Evolutionary conservation across 495 filamentous ascomycete genomes (phyloP).

Genomic region (Talaromyces borbonicus): DNA sequence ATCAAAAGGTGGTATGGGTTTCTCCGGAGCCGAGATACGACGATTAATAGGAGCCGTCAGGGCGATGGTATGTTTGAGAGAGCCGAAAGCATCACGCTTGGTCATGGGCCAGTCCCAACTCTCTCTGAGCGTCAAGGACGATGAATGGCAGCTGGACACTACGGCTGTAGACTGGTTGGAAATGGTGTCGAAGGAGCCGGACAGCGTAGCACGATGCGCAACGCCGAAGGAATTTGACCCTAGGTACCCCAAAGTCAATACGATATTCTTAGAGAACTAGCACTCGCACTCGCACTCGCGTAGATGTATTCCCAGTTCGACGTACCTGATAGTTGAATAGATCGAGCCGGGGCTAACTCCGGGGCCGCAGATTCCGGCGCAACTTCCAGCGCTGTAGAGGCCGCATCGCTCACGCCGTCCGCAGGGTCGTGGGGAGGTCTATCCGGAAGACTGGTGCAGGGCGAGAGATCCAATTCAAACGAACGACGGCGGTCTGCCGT

Average conservation of each 20-base stretch:
- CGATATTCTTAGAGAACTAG: conserved; percentile 3
- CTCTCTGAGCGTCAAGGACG: conserved; percentile 26
- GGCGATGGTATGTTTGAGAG: conserved; percentile 27
- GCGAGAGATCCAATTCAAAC: conserved; percentile 28
- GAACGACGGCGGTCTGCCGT: conserved; percentile 28
- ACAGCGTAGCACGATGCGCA: conserved; percentile 15
- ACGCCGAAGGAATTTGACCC: conserved; percentile 12
- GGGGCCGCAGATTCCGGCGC: neutral
- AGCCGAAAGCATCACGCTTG: conserved; percentile 24
- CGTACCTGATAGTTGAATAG: conserved; percentile 19
- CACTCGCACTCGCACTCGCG: no score
- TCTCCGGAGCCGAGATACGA: conserved; percentile 24
- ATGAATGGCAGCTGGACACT: conserved; percentile 30
- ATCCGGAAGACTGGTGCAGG: conserved; percentile 26
- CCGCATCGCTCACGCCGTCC: conserved; percentile 13
- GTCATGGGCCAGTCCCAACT: conserved; percentile 14
- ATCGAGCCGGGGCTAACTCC: neutral
- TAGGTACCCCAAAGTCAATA: neutral
- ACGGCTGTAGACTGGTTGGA: conserved; percentile 31
- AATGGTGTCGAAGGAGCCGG: conserved; percentile 21
- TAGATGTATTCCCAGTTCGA: no score
- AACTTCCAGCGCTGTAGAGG: neutral
- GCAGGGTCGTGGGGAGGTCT: conserved; percentile 14
- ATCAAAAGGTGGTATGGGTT: conserved; percentile 25
- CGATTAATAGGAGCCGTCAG: conserved; percentile 26